Evolutionary conservation across 2,329 filamentous ascomycete genomes (phyloP).

Genomic region (Phyllosticta citribraziliensis): DNA sequence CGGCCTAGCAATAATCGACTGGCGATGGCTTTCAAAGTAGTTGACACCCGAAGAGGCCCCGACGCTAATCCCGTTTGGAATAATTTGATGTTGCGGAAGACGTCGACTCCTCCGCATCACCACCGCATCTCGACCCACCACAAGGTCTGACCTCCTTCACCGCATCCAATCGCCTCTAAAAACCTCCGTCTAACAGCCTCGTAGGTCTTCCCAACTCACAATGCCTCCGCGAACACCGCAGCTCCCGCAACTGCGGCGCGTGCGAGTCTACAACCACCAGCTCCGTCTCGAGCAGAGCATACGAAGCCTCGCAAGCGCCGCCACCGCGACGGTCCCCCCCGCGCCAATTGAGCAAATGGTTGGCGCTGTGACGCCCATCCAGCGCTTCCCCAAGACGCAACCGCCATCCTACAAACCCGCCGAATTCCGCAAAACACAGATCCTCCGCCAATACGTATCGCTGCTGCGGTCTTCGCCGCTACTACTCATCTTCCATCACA

Average conservation of each 20-base stretch:
- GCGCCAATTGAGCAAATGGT: constrained; percentile 42
- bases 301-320: constrained; percentile 40
- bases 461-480: constrained; percentile 76
- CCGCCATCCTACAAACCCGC: constrained; percentile 80
- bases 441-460: constrained; percentile 78
- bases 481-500: constrained; percentile 78
- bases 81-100: constrained; percentile 9
- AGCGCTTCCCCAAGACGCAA: constrained; percentile 54
- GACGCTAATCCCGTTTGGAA: constrained; percentile 3
- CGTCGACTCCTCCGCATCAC: background rate
- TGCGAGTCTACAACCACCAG: constrained; percentile 17
- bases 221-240: constrained; percentile 31
- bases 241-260: constrained; percentile 21
- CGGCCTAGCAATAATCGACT: too few relatives aligned
- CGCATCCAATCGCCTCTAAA: background rate
- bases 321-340: constrained; percentile 42
- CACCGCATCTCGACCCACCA: background rate
- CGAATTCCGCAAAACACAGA: constrained; percentile 81
- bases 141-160: background rate
- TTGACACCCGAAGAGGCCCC: constrained; percentile 4
- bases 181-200: background rate
- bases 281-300: constrained; percentile 24
- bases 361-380: constrained; percentile 34
- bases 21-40: background rate
- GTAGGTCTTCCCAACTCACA: constrained; percentile 8